phyloP scores from a whole-genome alignment of 108 stramenopile species.

The Conticribra guillardii region DNA sequence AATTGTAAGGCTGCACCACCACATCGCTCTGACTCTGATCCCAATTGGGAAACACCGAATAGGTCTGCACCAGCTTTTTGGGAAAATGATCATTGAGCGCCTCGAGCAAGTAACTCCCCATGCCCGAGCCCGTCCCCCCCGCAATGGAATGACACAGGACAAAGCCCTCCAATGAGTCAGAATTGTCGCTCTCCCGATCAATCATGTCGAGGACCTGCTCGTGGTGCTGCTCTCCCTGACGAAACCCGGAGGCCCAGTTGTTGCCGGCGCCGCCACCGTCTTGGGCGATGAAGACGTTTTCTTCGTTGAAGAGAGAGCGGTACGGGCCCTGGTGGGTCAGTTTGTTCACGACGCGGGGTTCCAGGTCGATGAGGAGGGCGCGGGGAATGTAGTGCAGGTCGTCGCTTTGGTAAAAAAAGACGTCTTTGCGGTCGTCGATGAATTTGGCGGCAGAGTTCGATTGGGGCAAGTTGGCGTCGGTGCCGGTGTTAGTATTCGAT shows the following conservation, averaged over 20 bases:
- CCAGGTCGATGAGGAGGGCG: constrained; percentile 95
- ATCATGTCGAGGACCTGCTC: constrained; percentile 99
- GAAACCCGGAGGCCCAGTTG: constrained; percentile 96
- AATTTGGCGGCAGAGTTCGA: constrained; percentile 16
- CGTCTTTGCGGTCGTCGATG: constrained; percentile 97
- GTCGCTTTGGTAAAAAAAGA: constrained; percentile 98
- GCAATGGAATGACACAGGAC: constrained; percentile 97
- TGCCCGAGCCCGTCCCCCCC: constrained; percentile 98
- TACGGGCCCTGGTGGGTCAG: constrained; percentile 74
- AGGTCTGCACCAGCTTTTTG: constrained; percentile 98
- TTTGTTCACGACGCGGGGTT: constrained; percentile 97
- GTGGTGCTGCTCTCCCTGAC: constrained; percentile 92
- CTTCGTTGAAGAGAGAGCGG: constrained; percentile 94
- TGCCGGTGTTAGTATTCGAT: constrained; percentile 16
- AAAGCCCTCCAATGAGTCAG: constrained; percentile 98
- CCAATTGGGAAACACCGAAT: constrained; percentile 99
- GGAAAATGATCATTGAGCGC: constrained; percentile 98
- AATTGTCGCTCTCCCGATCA: constrained; percentile 97
- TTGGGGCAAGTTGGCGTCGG: constrained; percentile 5
- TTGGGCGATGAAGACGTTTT: constrained; percentile 94
- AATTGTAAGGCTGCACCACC: constrained; percentile 99
- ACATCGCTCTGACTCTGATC: constrained; percentile 91
- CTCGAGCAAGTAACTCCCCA: constrained; percentile 97
- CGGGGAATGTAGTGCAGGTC: constrained; percentile 87
- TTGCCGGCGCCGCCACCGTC: constrained; percentile 99